Percentiles rank a stretch among this genome's conserved stretches.
Evolutionary conservation across 2,329 filamentous ascomycete species (phyloP).

Genomic region (Cytospora piceae): DNA sequence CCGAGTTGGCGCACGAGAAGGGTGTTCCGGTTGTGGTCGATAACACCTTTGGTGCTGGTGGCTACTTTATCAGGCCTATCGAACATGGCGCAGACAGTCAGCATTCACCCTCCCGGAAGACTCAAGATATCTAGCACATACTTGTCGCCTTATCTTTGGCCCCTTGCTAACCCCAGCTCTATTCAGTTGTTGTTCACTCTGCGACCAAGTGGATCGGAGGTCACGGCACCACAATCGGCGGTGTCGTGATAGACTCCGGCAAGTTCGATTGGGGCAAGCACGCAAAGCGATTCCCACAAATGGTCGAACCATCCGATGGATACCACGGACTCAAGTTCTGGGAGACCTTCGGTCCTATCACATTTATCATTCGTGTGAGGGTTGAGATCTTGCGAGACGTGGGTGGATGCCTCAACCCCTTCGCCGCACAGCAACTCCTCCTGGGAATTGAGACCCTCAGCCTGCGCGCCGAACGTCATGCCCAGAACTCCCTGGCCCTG

Average conservation of each 20-base stretch:
- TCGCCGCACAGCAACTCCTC: conserved; percentile 89
- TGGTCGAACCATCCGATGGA: conserved; percentile 83
- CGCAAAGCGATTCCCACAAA: conserved; percentile 84
- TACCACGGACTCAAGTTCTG: conserved; percentile 95
- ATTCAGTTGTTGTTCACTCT: conserved; percentile 77
- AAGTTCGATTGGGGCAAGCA: conserved; percentile 94
- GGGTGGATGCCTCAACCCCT: conserved; percentile 82
- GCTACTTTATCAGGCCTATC: conserved; percentile 85
- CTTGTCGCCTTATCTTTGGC: neutral
- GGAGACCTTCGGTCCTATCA: conserved; percentile 83
- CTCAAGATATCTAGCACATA: neutral
- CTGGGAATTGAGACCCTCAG: conserved; percentile 89
- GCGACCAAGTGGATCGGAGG: conserved; percentile 98
- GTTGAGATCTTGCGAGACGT: conserved; percentile 91
- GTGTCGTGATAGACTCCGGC: conserved; percentile 83
- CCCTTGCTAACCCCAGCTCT: neutral
- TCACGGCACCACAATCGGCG: conserved; percentile 89
- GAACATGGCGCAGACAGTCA: conserved; percentile 81
- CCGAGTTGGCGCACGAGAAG: conserved; percentile 72
- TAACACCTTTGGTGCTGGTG: conserved; percentile 94
- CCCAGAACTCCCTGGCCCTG: conserved; percentile 77
- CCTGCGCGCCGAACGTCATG: conserved; percentile 83
- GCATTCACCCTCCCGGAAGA: neutral
- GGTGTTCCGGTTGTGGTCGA: conserved; percentile 76
- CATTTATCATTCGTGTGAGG: conserved; percentile 82